These are phyloP conservation scores for Xylaria polymorpha DNA, from an alignment of 2,329 filamentous ascomycete species.

Conservation along the genomic window DNA sequence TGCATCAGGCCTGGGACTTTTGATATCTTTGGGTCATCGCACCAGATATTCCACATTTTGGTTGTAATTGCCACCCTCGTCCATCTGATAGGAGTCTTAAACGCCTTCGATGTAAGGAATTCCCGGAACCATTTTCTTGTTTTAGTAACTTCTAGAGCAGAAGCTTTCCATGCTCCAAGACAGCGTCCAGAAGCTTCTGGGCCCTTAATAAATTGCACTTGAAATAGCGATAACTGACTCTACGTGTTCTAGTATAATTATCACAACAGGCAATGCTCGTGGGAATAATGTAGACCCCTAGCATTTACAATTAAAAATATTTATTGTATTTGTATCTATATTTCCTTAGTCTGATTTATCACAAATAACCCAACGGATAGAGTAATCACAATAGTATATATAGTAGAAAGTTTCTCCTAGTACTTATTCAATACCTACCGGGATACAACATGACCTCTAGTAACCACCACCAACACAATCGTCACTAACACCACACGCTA, in stretches of 20 bases:
- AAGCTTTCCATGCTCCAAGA: no score
- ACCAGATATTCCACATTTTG: slow-evolving; percentile 60
- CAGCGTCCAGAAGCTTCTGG: no score
- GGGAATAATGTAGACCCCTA: not conserved
- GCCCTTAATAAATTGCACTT: no score
- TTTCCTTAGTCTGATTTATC: not conserved
- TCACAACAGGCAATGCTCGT: slow-evolving; percentile 42
- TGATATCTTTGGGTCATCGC: slow-evolving; percentile 59
- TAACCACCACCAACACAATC: not conserved
- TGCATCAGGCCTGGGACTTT: slow-evolving; percentile 55
- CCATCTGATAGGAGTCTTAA: slow-evolving; percentile 54
- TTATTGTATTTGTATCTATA: not conserved
- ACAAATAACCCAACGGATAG: not conserved
- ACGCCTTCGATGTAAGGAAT: slow-evolving; percentile 41
- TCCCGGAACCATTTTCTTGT: no score
- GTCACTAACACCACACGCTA: not conserved
- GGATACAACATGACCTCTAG: not conserved
- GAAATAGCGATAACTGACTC: no score
- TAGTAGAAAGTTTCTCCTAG: not conserved
- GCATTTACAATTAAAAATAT: not conserved
- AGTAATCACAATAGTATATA: not conserved
- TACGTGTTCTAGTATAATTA: slow-evolving; percentile 39
- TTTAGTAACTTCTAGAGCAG: no score
- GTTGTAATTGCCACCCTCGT: slow-evolving; percentile 56
- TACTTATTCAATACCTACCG: not conserved